Conservation (phyloP, 2,329 filamentous ascomycete species). For the Dactylellina haptotyla region DNA sequence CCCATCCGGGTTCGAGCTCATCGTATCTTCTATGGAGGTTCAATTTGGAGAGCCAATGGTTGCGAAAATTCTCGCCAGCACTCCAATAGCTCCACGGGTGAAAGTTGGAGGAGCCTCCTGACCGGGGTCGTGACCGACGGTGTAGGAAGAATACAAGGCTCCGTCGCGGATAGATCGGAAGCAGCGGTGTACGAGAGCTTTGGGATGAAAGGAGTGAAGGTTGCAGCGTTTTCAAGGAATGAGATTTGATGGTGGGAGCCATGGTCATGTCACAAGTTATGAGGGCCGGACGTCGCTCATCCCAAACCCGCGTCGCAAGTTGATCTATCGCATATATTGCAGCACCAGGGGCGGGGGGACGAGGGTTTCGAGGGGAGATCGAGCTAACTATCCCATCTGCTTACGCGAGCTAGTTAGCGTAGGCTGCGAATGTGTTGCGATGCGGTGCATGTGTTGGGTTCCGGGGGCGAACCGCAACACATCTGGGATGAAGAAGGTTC, state of each 20-base stretch:
- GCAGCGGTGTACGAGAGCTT: neutral
- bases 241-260: neutral
- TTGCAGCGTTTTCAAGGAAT: too few relatives aligned
- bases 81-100: neutral
- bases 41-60: constrained; percentile 7
- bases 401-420: too few relatives aligned
- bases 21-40: neutral
- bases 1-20: neutral
- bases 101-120: neutral
- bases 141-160: constrained; percentile 25
- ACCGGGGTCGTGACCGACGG: constrained; percentile 1
- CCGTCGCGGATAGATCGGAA: neutral
- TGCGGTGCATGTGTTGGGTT: too few relatives aligned
- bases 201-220: neutral
- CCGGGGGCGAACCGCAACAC: too few relatives aligned
- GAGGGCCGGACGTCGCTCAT: too few relatives aligned
- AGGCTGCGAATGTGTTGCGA: too few relatives aligned
- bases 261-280: neutral
- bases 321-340: too few relatives aligned
- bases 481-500: too few relatives aligned
- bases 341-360: too few relatives aligned
- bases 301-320: too few relatives aligned
- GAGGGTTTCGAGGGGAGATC: too few relatives aligned
- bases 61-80: neutral
- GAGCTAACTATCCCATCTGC: too few relatives aligned